Percentiles rank a stretch among this genome's conserved stretches.
phyloP scores from a whole-genome alignment of 2,329 filamentous ascomycete genomes.

The Exophiala oligosperma region DNA sequence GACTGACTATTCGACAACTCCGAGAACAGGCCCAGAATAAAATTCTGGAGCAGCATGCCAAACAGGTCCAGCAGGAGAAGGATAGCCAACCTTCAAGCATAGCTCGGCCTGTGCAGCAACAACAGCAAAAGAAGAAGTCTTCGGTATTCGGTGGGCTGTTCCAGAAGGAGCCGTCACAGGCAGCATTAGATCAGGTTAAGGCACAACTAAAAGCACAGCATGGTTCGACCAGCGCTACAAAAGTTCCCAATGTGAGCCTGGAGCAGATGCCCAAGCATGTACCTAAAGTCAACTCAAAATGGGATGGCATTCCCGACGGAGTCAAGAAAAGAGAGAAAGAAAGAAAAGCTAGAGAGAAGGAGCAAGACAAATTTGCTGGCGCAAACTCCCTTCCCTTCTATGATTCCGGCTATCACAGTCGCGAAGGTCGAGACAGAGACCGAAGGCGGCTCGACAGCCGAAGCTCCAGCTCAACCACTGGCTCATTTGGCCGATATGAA shows the following conservation, averaged over 20 bases:
- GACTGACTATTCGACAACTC: slow-evolving; percentile 19
- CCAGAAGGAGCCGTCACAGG: slow-evolving; percentile 50
- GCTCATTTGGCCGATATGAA: slow-evolving; percentile 14
- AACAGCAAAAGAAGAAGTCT: slow-evolving; percentile 34
- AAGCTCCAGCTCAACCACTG: slow-evolving; percentile 19
- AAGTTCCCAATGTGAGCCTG: slow-evolving; percentile 40
- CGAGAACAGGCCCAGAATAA: slow-evolving; percentile 16
- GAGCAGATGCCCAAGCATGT: slow-evolving; percentile 51
- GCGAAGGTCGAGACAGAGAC: not conserved
- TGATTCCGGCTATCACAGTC: not conserved
- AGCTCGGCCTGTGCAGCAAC: not conserved
- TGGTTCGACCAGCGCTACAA: slow-evolving; percentile 40
- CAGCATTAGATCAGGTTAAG: slow-evolving; percentile 48
- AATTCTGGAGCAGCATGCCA: not conserved
- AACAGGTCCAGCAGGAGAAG: not conserved
- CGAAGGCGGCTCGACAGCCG: slow-evolving; percentile 7
- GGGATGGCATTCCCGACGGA: slow-evolving; percentile 51
- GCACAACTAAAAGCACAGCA: slow-evolving; percentile 36
- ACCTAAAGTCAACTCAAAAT: slow-evolving; percentile 56
- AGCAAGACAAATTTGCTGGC: slow-evolving; percentile 6
- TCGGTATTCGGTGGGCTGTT: slow-evolving; percentile 47
- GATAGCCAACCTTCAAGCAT: not conserved
- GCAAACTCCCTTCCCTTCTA: slow-evolving; percentile 5
- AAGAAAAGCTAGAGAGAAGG: slow-evolving; percentile 20
- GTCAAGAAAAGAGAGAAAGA: slow-evolving; percentile 36